Evolutionary conservation across 306 rosid genomes (phyloP).

Genomic region (Sicyos edulis): DNA sequence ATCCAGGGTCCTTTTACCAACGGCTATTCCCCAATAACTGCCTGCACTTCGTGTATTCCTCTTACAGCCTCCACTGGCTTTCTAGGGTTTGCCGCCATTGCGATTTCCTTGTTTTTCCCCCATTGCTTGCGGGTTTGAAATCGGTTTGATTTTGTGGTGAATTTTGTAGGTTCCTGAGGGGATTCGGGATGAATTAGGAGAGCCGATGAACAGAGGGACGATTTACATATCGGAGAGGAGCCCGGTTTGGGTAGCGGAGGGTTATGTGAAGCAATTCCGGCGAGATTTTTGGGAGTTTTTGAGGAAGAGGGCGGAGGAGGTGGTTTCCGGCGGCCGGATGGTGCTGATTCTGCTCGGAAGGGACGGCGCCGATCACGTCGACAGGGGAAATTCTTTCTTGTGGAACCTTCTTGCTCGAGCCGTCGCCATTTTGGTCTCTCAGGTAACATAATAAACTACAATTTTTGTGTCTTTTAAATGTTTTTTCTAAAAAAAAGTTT

Average conservation of each 20-base stretch:
- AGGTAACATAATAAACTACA: slow-evolving; percentile 33
- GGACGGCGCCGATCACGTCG: slow-evolving; percentile 51
- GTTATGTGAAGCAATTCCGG: slow-evolving; percentile 62
- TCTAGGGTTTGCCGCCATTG: slow-evolving; percentile 41
- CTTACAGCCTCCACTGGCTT: slow-evolving; percentile 86
- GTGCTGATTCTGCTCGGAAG: slow-evolving; percentile 72
- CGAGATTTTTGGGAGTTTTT: slow-evolving; percentile 66
- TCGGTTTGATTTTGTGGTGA: background rate
- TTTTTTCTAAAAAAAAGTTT: no score
- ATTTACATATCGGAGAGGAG: slow-evolving; percentile 63
- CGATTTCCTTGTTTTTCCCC: background rate
- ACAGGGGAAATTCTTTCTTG: slow-evolving; percentile 73
- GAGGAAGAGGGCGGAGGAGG: slow-evolving; percentile 56
- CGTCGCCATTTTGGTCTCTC: slow-evolving; percentile 48
- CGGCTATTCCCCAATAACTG: slow-evolving; percentile 68
- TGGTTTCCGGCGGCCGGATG: slow-evolving; percentile 68
- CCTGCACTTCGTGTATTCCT: slow-evolving; percentile 81
- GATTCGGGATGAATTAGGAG: slow-evolving; percentile 44
- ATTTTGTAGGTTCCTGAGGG: slow-evolving; percentile 61
- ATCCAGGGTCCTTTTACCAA: slow-evolving; percentile 87
- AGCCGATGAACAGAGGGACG: slow-evolving; percentile 56
- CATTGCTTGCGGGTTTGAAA: background rate
- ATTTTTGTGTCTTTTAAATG: background rate
- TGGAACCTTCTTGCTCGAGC: slow-evolving; percentile 74
- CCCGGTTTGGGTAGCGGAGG: slow-evolving; percentile 51